phyloP scores from a whole-genome alignment of 1,139 yeast species.

The Hansenula lynferdii region DNA sequence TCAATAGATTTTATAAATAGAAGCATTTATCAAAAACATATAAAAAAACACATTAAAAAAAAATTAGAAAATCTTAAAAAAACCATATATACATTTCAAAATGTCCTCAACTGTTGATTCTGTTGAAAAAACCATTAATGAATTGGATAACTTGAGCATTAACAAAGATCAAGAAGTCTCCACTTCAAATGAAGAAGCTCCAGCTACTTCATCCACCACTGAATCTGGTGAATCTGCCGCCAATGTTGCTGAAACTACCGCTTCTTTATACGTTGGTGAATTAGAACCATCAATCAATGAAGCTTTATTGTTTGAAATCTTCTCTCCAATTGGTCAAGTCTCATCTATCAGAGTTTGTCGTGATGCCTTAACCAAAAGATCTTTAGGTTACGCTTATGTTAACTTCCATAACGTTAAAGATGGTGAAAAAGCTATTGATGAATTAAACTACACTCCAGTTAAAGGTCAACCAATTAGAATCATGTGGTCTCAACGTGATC shows the following conservation, averaged over 20 bases:
- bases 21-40: conserved; percentile 3
- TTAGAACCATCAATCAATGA: conserved; percentile 91
- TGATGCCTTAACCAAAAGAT: conserved; percentile 95
- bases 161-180: conserved; percentile 23
- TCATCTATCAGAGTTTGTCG: conserved; percentile 98
- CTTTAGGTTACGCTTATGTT: conserved; percentile 97
- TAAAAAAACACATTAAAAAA: conserved; percentile 22
- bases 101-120: conserved; percentile 36
- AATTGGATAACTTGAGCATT: conserved; percentile 33
- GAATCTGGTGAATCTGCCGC: conserved; percentile 22
- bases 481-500: conserved; percentile 99
- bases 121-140: conserved; percentile 29
- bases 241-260: conserved; percentile 48
- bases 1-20: too few relatives aligned
- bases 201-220: conserved; percentile 18
- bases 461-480: conserved; percentile 98
- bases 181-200: conserved; percentile 8
- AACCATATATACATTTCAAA: conserved; percentile 9
- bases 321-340: conserved; percentile 94
- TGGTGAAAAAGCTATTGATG: conserved; percentile 93
- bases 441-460: conserved; percentile 88
- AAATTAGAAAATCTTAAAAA: conserved; percentile 20
- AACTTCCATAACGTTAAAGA: conserved; percentile 88
- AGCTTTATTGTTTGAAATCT: conserved; percentile 90
- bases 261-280: conserved; percentile 97